Conservation (phyloP, 192 early-diverging fungal species). For the Dimargaris verticillata region DNA sequence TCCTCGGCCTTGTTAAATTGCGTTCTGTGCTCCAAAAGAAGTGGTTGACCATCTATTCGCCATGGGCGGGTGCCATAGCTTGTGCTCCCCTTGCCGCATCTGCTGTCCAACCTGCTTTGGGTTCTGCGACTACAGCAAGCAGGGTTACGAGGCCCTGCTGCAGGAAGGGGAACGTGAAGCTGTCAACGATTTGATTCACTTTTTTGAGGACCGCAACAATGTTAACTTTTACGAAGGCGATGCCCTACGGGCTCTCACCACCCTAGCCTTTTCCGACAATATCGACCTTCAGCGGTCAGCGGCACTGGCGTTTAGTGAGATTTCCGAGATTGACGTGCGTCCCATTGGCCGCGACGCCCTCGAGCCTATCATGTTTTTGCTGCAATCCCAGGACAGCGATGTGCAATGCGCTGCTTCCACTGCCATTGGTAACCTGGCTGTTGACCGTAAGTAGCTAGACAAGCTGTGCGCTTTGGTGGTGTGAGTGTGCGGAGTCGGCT, state of each 20-base stretch:
- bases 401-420: conserved; percentile 74
- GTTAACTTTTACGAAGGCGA: conserved; percentile 75
- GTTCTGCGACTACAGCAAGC: conserved; percentile 7
- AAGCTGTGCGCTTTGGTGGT: too few species aligned
- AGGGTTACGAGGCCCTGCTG: conserved; percentile 39
- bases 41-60: neutral
- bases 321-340: conserved; percentile 73
- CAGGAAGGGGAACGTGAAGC: conserved; percentile 56
- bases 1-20: too few species aligned
- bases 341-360: conserved; percentile 56
- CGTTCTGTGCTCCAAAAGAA: too few species aligned
- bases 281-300: conserved; percentile 73
- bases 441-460: conserved; percentile 35
- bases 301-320: conserved; percentile 75
- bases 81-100: conserved; percentile 8
- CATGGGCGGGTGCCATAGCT: conserved; percentile 10
- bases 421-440: conserved; percentile 78
- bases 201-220: conserved; percentile 52
- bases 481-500: too few species aligned
- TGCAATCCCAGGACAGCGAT: conserved; percentile 67
- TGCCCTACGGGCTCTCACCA: conserved; percentile 60
- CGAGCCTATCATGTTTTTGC: conserved; percentile 65
- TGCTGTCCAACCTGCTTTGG: conserved; percentile 7
- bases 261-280: conserved; percentile 70
- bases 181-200: conserved; percentile 44